Evolutionary conservation across 2,329 filamentous ascomycete genomes (phyloP), one percentile per base, ranked within the genome.

Genomic region (Colletotrichum cereale): DNA sequence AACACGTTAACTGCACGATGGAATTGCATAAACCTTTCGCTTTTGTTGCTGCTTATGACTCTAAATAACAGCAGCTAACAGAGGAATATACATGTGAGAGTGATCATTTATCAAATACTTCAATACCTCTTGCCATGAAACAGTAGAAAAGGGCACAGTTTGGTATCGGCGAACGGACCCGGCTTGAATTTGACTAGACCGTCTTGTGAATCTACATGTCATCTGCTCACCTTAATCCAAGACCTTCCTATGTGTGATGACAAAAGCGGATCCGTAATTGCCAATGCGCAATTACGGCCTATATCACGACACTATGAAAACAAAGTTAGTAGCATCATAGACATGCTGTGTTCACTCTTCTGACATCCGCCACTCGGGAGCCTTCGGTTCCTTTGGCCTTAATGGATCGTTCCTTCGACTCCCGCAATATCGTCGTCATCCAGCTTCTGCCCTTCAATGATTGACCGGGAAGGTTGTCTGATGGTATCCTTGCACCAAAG

Each of bases 361-460:
- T 4, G 12, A 5, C 47, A 26, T 16, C 47, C 10, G 10, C 0
- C 47, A 50, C 7, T 16, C 8, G 47, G 24, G 26, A 6, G 12
- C 2, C 12, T 3, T 50, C 12, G 26, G n/a, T 5, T 14, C 12
- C n/a, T 24, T 29, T 26, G 24, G 1, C 11, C 26, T 8, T 8
- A 61, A 26, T 29, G 10, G 6, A 24, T 63, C 0, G 78, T 80
- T 1, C 77, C 78, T 67, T 80, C 78, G 0, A 80, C 78, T 56
- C 80, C 77, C 7, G 79, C 75, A 55, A 80, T 80, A 40, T 79
- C 78, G 55, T 80, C 77, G 34, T 80, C 76, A 48, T 81, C 81
- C 62, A 80, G 48, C 50, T 77, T 74, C 38, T 76, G 73, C 4
- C 80, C 79, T 58, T 81, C 79, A 18, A 81, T 72, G 26, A 80